A percentile compares a stretch with the other conserved stretches of the same genome.
These are phyloP conservation scores for Gnomoniopsis smithogilvyi DNA, from an alignment of 2,329 filamentous ascomycete genomes.

Conservation along the genomic window DNA sequence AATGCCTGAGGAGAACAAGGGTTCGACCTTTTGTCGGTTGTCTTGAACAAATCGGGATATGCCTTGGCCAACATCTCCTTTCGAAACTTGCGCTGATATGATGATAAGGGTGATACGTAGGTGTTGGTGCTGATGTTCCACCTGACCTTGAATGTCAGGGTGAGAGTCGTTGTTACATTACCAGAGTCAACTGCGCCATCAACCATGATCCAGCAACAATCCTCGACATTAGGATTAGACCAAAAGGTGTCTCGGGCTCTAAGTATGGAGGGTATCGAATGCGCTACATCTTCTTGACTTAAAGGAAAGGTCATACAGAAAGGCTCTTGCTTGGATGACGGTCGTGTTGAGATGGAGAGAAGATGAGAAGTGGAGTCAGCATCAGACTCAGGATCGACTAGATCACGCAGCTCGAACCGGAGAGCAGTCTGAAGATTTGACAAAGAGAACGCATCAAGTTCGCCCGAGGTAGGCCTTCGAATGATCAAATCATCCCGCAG, in stretches of 20 bases:
- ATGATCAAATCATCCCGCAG: constrained; percentile 15
- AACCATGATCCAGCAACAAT: constrained; percentile 17
- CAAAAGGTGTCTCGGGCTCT: background rate
- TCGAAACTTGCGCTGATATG: constrained; percentile 2
- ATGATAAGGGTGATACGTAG: background rate
- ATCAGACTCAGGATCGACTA: constrained; percentile 8
- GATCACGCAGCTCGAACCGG: constrained; percentile 6
- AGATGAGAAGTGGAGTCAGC: background rate
- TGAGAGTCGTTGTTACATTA: background rate
- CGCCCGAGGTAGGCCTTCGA: background rate
- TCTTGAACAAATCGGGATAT: constrained; percentile 16
- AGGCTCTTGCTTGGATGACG: background rate
- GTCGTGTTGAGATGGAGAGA: constrained; percentile 9
- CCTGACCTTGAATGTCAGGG: constrained; percentile 22
- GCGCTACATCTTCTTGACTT: constrained; percentile 1
- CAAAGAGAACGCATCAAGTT: background rate
- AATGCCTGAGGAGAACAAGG: constrained; percentile 54
- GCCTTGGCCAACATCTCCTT: constrained; percentile 21
- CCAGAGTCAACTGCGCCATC: background rate
- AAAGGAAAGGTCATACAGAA: constrained; percentile 11
- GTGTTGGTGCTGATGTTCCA: constrained; percentile 26
- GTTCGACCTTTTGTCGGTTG: background rate
- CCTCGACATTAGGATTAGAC: constrained; percentile 14
- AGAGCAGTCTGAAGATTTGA: constrained; percentile 1
- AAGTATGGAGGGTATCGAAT: background rate